phyloP scores from a whole-genome alignment of 2,329 filamentous ascomycete genomes.

The Fusarium sp. region DNA sequence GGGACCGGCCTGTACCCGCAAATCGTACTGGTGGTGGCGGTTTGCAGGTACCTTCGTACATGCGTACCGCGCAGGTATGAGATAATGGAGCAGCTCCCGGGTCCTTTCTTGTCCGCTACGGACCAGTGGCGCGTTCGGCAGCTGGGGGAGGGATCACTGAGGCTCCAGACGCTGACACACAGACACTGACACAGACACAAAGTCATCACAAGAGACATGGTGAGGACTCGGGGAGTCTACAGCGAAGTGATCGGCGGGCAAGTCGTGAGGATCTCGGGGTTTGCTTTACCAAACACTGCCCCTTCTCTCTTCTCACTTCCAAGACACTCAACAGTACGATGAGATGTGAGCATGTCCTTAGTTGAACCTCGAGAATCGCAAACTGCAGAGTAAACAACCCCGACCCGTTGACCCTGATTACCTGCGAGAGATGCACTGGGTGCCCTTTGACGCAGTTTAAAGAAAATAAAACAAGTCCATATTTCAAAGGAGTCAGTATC shows the following conservation, averaged over 20 bases:
- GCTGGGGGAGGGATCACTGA: conserved; percentile 40
- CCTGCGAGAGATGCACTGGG: too few species aligned
- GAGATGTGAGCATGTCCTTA: too few species aligned
- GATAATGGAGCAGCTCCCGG: conserved; percentile 46
- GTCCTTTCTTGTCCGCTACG: conserved; percentile 22
- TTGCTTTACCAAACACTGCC: too few species aligned
- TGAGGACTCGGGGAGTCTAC: conserved; percentile 11
- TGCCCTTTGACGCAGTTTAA: too few species aligned
- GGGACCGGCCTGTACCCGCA: conserved; percentile 28
- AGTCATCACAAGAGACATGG: conserved; percentile 20
- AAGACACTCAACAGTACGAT: too few species aligned
- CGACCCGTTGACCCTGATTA: too few species aligned
- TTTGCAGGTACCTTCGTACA: conserved; percentile 26
- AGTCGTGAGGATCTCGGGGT: conserved; percentile 3
- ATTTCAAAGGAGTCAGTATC: too few species aligned
- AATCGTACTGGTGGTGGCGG: conserved; percentile 17
- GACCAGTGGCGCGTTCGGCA: conserved; percentile 49
- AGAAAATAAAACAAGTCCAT: too few species aligned
- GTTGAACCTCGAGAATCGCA: too few species aligned
- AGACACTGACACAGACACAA: conserved; percentile 15
- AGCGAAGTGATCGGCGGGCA: conserved; percentile 13
- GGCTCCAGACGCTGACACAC: conserved; percentile 42
- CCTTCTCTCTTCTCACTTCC: neutral
- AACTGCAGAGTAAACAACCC: too few species aligned
- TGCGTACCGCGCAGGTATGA: conserved; percentile 42